These are phyloP conservation scores for Malania oleifera DNA, from an alignment of 164 flowering plant species.

Conservation along the genomic window DNA sequence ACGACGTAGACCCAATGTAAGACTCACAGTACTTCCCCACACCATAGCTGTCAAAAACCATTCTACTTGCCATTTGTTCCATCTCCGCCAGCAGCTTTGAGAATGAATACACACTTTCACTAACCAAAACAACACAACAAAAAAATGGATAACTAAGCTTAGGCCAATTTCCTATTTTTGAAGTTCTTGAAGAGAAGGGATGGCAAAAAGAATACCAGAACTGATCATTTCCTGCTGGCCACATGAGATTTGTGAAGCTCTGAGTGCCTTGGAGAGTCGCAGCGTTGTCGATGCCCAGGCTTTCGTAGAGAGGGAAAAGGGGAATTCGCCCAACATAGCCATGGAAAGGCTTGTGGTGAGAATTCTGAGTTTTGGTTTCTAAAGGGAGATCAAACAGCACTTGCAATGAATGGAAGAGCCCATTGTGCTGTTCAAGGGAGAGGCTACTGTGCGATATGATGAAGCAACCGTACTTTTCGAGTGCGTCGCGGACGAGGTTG, in stretches of 20 bases:
- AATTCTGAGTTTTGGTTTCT: slow-evolving; percentile 3
- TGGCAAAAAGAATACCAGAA: slow-evolving; percentile 20
- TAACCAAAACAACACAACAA: slow-evolving; percentile 1
- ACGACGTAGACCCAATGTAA: slow-evolving; percentile 12
- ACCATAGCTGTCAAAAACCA: slow-evolving; percentile 32
- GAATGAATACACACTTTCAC: slow-evolving; percentile 18
- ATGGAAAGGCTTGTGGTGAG: slow-evolving; percentile 1
- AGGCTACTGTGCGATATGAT: neutral
- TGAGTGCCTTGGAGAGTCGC: neutral
- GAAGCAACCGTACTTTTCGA: neutral
- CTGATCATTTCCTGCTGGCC: slow-evolving; percentile 18
- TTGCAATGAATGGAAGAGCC: neutral
- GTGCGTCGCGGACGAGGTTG: neutral
- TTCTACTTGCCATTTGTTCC: slow-evolving; percentile 15
- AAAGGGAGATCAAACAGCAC: slow-evolving; percentile 12
- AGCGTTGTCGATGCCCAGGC: slow-evolving; percentile 8
- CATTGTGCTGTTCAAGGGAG: neutral
- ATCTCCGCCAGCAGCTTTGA: slow-evolving; percentile 16
- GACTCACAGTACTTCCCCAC: slow-evolving; percentile 15
- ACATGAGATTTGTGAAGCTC: slow-evolving; percentile 13
- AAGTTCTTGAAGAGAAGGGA: neutral
- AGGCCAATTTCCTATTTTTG: no score
- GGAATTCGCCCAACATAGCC: slow-evolving; percentile 9
- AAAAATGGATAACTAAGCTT: neutral
- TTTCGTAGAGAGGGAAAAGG: slow-evolving; percentile 7